Evolutionary conservation across 257 asterid genomes (phyloP).

Genomic region (Ilex asprella): DNA sequence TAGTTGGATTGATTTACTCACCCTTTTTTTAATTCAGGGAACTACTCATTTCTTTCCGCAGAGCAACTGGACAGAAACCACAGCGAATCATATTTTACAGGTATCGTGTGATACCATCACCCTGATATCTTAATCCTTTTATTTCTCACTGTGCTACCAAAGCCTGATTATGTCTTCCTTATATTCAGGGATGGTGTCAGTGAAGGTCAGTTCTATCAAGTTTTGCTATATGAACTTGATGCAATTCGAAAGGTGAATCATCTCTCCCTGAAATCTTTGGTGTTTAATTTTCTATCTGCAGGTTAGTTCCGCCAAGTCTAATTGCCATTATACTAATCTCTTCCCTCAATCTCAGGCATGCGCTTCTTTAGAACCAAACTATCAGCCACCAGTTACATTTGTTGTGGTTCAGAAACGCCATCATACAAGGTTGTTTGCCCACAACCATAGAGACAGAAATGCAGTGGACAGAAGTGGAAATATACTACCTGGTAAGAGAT

Average conservation of each 20-base stretch:
- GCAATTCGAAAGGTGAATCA: constrained; percentile 76
- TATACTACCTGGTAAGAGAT: constrained; percentile 64
- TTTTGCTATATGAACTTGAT: constrained; percentile 82
- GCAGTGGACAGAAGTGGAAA: constrained; percentile 80
- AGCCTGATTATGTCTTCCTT: background rate
- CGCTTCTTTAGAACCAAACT: constrained; percentile 84
- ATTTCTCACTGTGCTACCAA: background rate
- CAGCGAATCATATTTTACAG: constrained; percentile 84
- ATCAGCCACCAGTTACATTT: constrained; percentile 93
- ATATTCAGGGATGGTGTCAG: constrained; percentile 88
- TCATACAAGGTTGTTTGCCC: constrained; percentile 84
- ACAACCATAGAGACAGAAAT: constrained; percentile 57
- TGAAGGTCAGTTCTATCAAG: constrained; percentile 96
- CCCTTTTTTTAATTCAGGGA: constrained; percentile 44
- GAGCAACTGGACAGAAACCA: constrained; percentile 84
- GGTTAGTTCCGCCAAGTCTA: background rate
- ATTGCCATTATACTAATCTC: background rate
- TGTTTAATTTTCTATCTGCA: background rate
- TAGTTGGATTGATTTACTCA: background rate
- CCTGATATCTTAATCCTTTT: background rate
- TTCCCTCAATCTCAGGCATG: constrained; percentile 53
- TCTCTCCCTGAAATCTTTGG: background rate
- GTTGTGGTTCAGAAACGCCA: constrained; percentile 97
- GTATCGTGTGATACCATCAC: constrained; percentile 21
- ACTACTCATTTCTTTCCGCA: constrained; percentile 78